Evolutionary conservation across 2,329 filamentous ascomycete species (phyloP).

Genomic region (Mycosphaerella sp.): DNA sequence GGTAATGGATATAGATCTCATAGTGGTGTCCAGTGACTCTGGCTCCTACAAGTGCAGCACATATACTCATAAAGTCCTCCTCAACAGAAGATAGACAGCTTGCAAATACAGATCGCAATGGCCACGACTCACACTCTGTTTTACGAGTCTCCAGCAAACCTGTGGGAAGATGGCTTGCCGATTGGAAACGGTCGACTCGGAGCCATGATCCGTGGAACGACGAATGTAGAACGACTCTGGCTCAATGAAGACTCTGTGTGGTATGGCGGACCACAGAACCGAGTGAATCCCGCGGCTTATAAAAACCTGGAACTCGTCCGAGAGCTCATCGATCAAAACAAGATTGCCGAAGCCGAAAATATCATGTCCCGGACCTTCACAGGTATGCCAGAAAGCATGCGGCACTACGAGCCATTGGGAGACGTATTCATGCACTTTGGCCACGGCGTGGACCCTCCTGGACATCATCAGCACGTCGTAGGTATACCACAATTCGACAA

Average conservation of each 20-base stretch:
- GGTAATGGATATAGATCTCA: no score
- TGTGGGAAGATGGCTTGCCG: conserved; percentile 11
- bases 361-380: conserved; percentile 1
- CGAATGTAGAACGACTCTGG: conserved; percentile 6
- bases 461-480: background rate
- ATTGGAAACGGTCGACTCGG: conserved; percentile 15
- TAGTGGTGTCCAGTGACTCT: no score
- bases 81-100: no score
- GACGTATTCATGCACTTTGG: conserved; percentile 1
- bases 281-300: conserved; percentile 9
- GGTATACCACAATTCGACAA: conserved; percentile 1
- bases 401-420: conserved; percentile 1
- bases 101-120: background rate
- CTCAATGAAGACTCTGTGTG: conserved; percentile 14
- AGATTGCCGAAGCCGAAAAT: background rate
- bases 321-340: conserved; percentile 2
- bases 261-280: conserved; percentile 8
- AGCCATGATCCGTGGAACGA: conserved; percentile 7
- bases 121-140: background rate
- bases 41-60: no score
- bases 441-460: background rate
- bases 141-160: background rate
- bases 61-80: no score
- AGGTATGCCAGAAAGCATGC: conserved; percentile 1
- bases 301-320: conserved; percentile 2